Conservation (phyloP, 805 yeast species). For the Teunomyces gatunensis region DNA sequence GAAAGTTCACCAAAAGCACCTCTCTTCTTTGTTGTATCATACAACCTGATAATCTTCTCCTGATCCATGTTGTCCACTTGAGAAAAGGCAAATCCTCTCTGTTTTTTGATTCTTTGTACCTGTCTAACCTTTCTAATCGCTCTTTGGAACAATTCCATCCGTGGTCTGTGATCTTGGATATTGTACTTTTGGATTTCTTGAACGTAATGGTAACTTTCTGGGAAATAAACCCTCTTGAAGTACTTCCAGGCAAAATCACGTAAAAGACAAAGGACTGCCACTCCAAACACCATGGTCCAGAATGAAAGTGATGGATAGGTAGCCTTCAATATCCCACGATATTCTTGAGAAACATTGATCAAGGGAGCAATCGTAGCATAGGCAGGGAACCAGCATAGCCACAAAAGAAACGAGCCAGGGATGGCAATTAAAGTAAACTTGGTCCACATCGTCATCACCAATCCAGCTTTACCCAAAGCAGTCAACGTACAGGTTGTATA, state of each 20-base stretch:
- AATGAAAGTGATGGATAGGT: constrained; percentile 75
- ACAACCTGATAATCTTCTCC: constrained; percentile 85
- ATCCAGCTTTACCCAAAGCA: constrained; percentile 91
- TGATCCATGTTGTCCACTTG: constrained; percentile 90
- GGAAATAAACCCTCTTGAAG: constrained; percentile 85
- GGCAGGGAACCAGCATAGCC: constrained; percentile 85
- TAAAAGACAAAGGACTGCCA: constrained; percentile 73
- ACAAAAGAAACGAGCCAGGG: constrained; percentile 85
- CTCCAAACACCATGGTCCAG: constrained; percentile 78
- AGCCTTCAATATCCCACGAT: constrained; percentile 72
- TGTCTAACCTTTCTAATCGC: constrained; percentile 97
- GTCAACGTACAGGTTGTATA: constrained; percentile 86
- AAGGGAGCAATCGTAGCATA: constrained; percentile 85
- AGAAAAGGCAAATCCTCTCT: constrained; percentile 97
- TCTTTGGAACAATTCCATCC: constrained; percentile 93
- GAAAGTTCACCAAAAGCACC: constrained; percentile 62
- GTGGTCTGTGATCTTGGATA: constrained; percentile 90
- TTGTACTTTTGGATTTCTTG: constrained; percentile 96
- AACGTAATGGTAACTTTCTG: constrained; percentile 90
- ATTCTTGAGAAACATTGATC: constrained; percentile 78
- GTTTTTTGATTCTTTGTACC: constrained; percentile 96
- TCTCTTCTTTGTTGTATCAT: constrained; percentile 86
- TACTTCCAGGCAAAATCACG: constrained; percentile 95
- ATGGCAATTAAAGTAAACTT: constrained; percentile 88
- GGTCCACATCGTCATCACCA: constrained; percentile 91